These are phyloP conservation scores for Penicillium flavigenum DNA, from an alignment of 495 filamentous ascomycete genomes.

Conservation along the genomic window DNA sequence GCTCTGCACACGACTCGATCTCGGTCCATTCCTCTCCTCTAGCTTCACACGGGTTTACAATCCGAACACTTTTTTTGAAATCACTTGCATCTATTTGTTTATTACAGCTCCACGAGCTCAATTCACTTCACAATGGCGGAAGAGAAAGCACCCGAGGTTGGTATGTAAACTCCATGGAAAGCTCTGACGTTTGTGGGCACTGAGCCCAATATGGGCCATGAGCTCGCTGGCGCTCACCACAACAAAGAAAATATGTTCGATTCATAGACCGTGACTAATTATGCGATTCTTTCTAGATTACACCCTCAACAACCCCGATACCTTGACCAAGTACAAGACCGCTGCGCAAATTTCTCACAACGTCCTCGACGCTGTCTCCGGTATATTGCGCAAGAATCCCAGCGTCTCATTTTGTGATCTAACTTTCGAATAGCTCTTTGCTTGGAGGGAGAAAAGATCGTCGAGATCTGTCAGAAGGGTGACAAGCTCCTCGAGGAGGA, in stretches of 20 bases:
- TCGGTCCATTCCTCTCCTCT: slow-evolving; percentile 30
- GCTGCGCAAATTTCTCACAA: slow-evolving; percentile 93
- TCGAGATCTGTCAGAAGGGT: slow-evolving; percentile 90
- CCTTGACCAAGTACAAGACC: slow-evolving; percentile 97
- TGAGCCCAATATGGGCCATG: slow-evolving; percentile 13
- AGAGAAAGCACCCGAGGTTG: slow-evolving; percentile 43
- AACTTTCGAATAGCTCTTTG: slow-evolving; percentile 60
- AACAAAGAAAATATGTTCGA: not conserved
- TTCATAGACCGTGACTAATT: not conserved
- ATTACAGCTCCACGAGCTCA: slow-evolving; percentile 29
- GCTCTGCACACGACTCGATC: slow-evolving; percentile 39
- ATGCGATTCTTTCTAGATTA: slow-evolving; percentile 63
- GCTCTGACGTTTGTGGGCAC: slow-evolving; percentile 46
- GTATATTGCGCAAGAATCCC: slow-evolving; percentile 35
- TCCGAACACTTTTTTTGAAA: slow-evolving; percentile 18
- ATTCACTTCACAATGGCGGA: slow-evolving; percentile 46
- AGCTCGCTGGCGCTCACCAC: slow-evolving; percentile 17
- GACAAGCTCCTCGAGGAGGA: slow-evolving; percentile 95
- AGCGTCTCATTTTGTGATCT: slow-evolving; percentile 12
- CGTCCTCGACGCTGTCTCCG: slow-evolving; percentile 80
- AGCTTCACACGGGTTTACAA: slow-evolving; percentile 28
- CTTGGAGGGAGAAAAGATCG: slow-evolving; percentile 82
- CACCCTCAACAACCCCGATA: slow-evolving; percentile 92
- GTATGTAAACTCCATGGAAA: slow-evolving; percentile 43
- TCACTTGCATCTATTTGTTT: slow-evolving; percentile 19